Percentiles rank a stretch among this genome's conserved stretches.
phyloP scores from a whole-genome alignment of 2,329 filamentous ascomycete species.

The Aspergillus pseudoglaucus region DNA sequence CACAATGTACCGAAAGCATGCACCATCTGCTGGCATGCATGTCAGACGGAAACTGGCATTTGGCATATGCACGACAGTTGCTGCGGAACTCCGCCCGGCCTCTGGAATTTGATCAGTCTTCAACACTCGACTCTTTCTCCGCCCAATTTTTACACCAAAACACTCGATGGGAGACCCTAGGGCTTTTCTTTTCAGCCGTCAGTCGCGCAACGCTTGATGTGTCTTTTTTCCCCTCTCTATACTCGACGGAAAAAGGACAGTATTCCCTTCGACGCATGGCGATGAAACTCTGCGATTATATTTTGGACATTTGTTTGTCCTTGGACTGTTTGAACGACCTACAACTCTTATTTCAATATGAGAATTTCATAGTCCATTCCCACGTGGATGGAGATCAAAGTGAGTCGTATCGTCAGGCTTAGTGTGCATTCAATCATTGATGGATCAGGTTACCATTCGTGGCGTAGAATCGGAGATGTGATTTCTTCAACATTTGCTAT shows the following conservation, averaged over 20 bases:
- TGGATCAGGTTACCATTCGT: conserved; percentile 38
- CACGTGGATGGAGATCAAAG: conserved; percentile 41
- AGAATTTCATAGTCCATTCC: conserved; percentile 43
- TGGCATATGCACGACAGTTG: no score
- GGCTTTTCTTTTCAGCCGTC: conserved; percentile 32
- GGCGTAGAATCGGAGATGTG: conserved; percentile 43
- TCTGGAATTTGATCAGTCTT: no score
- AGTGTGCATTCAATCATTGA: not conserved
- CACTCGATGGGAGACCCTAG: conserved; percentile 34
- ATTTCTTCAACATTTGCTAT: conserved; percentile 42
- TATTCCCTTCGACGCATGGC: conserved; percentile 19
- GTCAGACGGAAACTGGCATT: no score
- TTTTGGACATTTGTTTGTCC: conserved; percentile 31
- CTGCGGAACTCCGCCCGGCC: no score
- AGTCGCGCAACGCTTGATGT: conserved; percentile 31
- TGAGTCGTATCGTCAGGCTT: conserved; percentile 15
- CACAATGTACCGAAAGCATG: no score
- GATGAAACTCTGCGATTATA: conserved; percentile 27
- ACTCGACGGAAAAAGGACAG: conserved; percentile 19
- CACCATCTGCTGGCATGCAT: no score
- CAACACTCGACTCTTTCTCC: not conserved
- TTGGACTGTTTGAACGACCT: conserved; percentile 38
- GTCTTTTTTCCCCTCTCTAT: conserved; percentile 22
- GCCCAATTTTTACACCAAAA: conserved; percentile 21
- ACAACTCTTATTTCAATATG: conserved; percentile 42